Percentiles rank a stretch among this genome's conserved stretches.
Evolutionary conservation across 2,329 filamentous ascomycete species (phyloP).

Genomic region (Trichoderma sp.): DNA sequence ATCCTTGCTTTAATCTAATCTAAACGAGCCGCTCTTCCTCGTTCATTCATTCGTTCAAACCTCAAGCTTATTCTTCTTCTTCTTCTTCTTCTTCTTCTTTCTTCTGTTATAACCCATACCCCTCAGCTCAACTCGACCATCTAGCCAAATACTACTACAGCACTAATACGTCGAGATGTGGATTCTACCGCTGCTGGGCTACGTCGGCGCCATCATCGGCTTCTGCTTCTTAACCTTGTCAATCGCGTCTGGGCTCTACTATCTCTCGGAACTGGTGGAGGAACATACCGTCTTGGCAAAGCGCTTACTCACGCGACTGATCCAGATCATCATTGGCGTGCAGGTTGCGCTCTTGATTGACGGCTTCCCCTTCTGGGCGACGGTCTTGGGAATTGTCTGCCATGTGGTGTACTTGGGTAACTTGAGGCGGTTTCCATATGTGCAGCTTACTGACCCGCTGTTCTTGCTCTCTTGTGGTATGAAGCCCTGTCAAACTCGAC

Average conservation of each 20-base stretch:
- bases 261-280: conserved; percentile 95
- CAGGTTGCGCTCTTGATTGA: conserved; percentile 79
- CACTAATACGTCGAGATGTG: conserved; percentile 65
- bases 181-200: conserved; percentile 91
- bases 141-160: background rate
- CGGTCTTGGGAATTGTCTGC: conserved; percentile 72
- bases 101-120: too few relatives aligned
- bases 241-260: conserved; percentile 97
- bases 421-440: conserved; percentile 71
- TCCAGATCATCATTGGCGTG: conserved; percentile 75
- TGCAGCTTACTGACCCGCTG: conserved; percentile 83
- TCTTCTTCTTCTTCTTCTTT: background rate
- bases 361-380: conserved; percentile 77
- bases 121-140: background rate
- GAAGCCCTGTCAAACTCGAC: conserved; percentile 31
- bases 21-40: conserved; percentile 6
- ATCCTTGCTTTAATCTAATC: conserved; percentile 1
- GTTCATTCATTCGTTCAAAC: background rate
- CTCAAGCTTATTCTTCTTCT: background rate
- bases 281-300: conserved; percentile 95
- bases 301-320: conserved; percentile 79
- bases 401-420: conserved; percentile 90
- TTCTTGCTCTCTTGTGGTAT: conserved; percentile 82
- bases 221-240: conserved; percentile 94
- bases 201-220: conserved; percentile 80